These are phyloP conservation scores for Ascosphaera acerosa DNA, from an alignment of 2,329 filamentous ascomycete genomes.

Conservation along the genomic window DNA sequence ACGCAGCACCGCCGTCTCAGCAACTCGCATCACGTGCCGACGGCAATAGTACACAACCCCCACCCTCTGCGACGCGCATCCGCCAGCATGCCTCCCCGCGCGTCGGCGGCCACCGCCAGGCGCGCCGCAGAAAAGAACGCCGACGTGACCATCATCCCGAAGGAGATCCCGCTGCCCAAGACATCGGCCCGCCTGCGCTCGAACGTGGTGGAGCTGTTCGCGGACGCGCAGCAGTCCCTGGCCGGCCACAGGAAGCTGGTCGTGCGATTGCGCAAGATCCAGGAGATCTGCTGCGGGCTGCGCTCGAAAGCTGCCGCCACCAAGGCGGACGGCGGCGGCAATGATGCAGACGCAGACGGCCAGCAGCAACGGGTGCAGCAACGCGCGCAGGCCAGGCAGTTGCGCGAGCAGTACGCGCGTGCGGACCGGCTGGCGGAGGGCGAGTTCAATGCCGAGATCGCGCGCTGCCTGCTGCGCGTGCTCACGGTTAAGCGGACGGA, in stretches of 20 bases:
- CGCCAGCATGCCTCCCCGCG: slow-evolving; percentile 18
- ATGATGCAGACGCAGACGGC: slow-evolving; percentile 3
- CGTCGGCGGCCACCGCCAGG: slow-evolving; percentile 9
- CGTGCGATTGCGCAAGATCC: slow-evolving; percentile 68
- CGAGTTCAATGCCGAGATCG: slow-evolving; percentile 69
- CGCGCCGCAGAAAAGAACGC: background rate
- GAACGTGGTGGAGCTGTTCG: slow-evolving; percentile 47
- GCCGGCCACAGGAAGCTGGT: slow-evolving; percentile 76
- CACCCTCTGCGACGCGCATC: too few relatives aligned
- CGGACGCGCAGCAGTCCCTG: slow-evolving; percentile 67
- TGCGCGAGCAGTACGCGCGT: slow-evolving; percentile 18
- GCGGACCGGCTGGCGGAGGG: slow-evolving; percentile 52
- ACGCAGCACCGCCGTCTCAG: too few relatives aligned
- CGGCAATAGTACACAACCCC: too few relatives aligned
- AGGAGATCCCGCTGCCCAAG: slow-evolving; percentile 27
- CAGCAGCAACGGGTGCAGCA: too few relatives aligned
- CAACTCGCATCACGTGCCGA: too few relatives aligned
- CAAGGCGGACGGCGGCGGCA: slow-evolving; percentile 30
- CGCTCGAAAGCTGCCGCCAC: slow-evolving; percentile 18
- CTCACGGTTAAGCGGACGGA: slow-evolving; percentile 85
- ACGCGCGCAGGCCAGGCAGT: slow-evolving; percentile 27
- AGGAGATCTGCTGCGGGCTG: slow-evolving; percentile 52
- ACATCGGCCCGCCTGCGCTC: slow-evolving; percentile 34
- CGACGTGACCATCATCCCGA: slow-evolving; percentile 42
- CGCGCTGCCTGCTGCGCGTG: slow-evolving; percentile 55